Conservation (phyloP, 257 asterid genomes). For the Pogostemon cablin region DNA sequence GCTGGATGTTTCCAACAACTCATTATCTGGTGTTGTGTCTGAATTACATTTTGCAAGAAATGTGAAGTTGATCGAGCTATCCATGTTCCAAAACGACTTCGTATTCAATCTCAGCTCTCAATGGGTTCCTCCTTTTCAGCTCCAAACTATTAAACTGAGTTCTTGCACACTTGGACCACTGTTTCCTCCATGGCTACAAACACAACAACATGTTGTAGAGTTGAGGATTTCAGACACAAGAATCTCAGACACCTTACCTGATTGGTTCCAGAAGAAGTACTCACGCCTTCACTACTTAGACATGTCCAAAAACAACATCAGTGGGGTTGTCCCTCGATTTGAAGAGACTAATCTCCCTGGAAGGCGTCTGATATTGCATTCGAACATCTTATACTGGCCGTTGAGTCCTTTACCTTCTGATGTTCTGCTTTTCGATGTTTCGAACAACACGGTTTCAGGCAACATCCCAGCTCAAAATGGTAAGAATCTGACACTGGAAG, state of each 20-base stretch:
- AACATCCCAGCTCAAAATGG: conserved; percentile 14
- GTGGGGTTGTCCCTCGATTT: conserved; percentile 27
- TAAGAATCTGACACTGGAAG: conserved; percentile 27
- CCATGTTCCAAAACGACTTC: conserved; percentile 29
- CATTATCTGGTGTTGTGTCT: conserved; percentile 26
- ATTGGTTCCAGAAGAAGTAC: conserved; percentile 17
- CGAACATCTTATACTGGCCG: conserved; percentile 19
- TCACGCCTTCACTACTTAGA: conserved; percentile 32
- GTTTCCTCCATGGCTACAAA: conserved; percentile 34
- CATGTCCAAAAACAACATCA: conserved; percentile 33
- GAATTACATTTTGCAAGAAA: conserved; percentile 28
- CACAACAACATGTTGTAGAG: conserved; percentile 21
- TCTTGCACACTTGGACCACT: conserved; percentile 30
- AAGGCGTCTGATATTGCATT: conserved; percentile 30
- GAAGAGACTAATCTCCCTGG: conserved; percentile 23
- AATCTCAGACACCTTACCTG: conserved; percentile 30
- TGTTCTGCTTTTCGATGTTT: conserved; percentile 31
- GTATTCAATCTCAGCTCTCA: conserved; percentile 12
- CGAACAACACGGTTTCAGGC: conserved; percentile 30
- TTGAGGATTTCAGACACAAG: conserved; percentile 23
- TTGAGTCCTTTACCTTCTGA: conserved; percentile 28
- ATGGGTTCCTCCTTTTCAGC: conserved; percentile 36
- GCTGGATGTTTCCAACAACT: conserved; percentile 33
- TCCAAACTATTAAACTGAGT: conserved; percentile 24
- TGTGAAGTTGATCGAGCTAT: conserved; percentile 20